These are phyloP conservation scores for Pythium angustatum DNA, from an alignment of 352 stramenopile genomes.

Conservation along the genomic window DNA sequence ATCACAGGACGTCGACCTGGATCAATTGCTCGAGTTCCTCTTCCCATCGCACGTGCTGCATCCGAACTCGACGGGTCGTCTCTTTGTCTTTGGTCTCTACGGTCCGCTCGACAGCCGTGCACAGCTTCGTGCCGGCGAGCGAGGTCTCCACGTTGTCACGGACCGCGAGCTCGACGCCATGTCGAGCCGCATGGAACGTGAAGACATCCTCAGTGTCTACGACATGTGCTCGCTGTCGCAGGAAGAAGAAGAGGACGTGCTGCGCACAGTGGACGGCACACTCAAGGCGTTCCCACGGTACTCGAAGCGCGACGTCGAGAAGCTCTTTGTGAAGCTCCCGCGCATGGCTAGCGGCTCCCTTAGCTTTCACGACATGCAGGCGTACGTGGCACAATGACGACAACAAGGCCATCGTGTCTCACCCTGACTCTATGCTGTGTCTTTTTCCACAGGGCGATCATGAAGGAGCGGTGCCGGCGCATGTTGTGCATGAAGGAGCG, in stretches of 20 bases:
- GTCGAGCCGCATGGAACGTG: conserved; percentile 71
- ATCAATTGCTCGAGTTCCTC: conserved; percentile 70
- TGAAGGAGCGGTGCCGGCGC: conserved; percentile 60
- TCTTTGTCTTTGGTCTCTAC: conserved; percentile 85
- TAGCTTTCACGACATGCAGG: conserved; percentile 86
- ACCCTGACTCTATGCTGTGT: background rate
- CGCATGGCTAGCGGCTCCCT: conserved; percentile 42
- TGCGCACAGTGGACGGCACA: conserved; percentile 65
- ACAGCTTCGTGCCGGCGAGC: conserved; percentile 57
- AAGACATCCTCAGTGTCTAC: conserved; percentile 83
- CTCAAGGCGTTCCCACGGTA: conserved; percentile 73
- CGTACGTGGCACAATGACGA: conserved; percentile 23
- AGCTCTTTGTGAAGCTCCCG: conserved; percentile 53
- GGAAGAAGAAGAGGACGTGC: conserved; percentile 73
- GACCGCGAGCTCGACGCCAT: conserved; percentile 79
- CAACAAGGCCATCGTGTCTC: background rate
- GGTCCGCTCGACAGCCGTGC: conserved; percentile 65
- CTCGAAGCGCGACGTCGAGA: conserved; percentile 54
- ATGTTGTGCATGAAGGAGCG: conserved; percentile 75
- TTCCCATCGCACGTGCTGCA: conserved; percentile 80
- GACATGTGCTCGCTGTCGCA: conserved; percentile 60
- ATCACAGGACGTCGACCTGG: conserved; percentile 41
- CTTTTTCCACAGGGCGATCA: conserved; percentile 32
- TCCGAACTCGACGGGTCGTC: conserved; percentile 66
- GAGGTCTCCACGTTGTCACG: conserved; percentile 64